Base-by-base conservation (phyloP, 345 rosid genomes). In the Brassica cretica region DNA sequence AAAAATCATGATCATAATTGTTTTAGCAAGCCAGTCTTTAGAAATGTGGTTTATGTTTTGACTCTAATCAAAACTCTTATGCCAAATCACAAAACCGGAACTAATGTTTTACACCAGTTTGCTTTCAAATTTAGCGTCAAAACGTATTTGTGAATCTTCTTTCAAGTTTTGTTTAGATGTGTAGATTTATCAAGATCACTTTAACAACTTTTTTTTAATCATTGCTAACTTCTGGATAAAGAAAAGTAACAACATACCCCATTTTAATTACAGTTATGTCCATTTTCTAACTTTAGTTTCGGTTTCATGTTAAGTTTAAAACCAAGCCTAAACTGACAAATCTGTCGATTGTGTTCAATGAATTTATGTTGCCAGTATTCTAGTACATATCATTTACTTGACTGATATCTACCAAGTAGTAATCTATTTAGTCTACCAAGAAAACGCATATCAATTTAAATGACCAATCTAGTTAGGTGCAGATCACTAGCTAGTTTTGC, bases 381-480 rank as follows among this genome's bases (percentile, higher is more conserved):
- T 64, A 9, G 3, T 21, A 44, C 30, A 24, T n/a, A 64, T 49
- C 35, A 65, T 19, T 51, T 12, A 5, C 21, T 73, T 73, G 69
- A 53, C 5, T 30, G 25, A 53, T 14, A 64, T 53, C 11, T 14
- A 53, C 24, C 35, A 63, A 6, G 41, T 32, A 69, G 37, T 29
- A 68, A 32, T 49, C 61, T 46, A 16, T 64, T 11, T 30, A 55
- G 18, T 49, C 51, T 37, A 75, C 66, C 58, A 56, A 58, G 60
- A 75, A 41, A 41, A 59, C 5, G 11, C 37, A 68, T 46, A 61
- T 60, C 35, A 46, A 41, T 61, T 44, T 19, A 76, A 68, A 61
- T 24, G 62, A 76, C 74, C 53, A 44, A 46, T 30, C 69, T 61
- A 60, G 74, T 63, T 51, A 63, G 80, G 74, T 69, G 35, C 29